These are phyloP conservation scores for Epichloe elymi DNA, from an alignment of 2,329 filamentous ascomycete genomes.

Conservation along the genomic window DNA sequence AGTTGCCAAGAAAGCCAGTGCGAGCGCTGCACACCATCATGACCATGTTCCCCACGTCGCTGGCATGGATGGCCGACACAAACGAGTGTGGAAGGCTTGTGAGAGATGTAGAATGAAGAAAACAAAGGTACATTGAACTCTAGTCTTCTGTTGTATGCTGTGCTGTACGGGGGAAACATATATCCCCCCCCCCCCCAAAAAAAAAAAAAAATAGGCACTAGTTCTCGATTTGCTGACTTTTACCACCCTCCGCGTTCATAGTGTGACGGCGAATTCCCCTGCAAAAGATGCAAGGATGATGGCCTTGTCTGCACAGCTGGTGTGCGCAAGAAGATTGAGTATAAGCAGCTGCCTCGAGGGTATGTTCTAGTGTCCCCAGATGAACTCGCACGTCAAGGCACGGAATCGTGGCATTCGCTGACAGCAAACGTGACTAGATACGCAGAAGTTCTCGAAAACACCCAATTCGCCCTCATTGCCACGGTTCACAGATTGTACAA, in stretches of 20 bases:
- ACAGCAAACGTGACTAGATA: constrained; percentile 28
- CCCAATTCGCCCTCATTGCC: constrained; percentile 49
- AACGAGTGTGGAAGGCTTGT: constrained; percentile 54
- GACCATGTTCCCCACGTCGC: constrained; percentile 20
- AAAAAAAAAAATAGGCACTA: too few species aligned
- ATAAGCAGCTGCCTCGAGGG: constrained; percentile 51
- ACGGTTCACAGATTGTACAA: constrained; percentile 53
- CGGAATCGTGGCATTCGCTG: background rate
- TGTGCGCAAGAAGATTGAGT: constrained; percentile 54
- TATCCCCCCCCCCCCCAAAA: too few species aligned
- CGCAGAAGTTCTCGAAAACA: constrained; percentile 52
- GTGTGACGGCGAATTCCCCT: constrained; percentile 54
- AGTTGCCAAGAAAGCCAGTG: constrained; percentile 35
- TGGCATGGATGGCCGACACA: constrained; percentile 42
- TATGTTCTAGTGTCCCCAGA: constrained; percentile 20
- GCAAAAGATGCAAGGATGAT: constrained; percentile 54
- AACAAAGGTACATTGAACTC: constrained; percentile 39
- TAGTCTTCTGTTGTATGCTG: background rate
- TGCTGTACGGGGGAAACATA: too few species aligned
- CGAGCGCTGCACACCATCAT: constrained; percentile 24
- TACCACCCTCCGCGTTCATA: constrained; percentile 11
- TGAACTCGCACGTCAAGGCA: background rate
- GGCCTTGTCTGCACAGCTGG: constrained; percentile 51
- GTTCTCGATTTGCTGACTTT: background rate
- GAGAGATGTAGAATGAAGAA: constrained; percentile 58